These are phyloP conservation scores for Quercus suber DNA, from an alignment of 306 rosid genomes.

Conservation along the genomic window DNA sequence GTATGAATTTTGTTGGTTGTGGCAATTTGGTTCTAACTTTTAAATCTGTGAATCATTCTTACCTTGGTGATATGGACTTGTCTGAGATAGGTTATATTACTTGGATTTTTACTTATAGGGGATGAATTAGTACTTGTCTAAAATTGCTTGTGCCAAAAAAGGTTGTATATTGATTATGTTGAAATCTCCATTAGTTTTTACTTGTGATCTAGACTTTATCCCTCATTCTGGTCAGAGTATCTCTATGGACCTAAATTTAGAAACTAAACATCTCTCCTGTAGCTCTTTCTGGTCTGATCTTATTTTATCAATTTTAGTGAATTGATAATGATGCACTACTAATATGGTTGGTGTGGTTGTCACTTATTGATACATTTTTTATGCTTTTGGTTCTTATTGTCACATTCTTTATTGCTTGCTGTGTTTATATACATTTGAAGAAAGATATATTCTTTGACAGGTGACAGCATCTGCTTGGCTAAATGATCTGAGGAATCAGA, in stretches of 20 bases:
- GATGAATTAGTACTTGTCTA: background rate
- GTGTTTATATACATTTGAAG: background rate
- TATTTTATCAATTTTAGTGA: background rate
- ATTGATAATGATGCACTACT: background rate
- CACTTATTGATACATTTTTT: background rate
- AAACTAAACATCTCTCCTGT: background rate
- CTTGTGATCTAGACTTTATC: background rate
- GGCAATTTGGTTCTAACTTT: background rate
- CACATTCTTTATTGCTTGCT: background rate
- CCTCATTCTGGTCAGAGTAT: background rate
- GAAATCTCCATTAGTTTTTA: background rate
- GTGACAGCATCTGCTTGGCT: constrained; percentile 98
- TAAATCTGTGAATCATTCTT: background rate
- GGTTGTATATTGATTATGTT: background rate
- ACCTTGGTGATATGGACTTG: constrained; percentile 4
- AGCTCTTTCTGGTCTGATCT: background rate
- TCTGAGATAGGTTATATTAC: background rate
- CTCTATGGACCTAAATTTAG: background rate
- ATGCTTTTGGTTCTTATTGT: background rate
- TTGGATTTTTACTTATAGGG: background rate
- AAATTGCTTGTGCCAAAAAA: background rate
- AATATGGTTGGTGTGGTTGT: background rate
- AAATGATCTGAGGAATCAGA: constrained; percentile 91
- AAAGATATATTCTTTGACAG: constrained; percentile 35
- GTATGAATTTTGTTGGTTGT: background rate